phyloP scores from a whole-genome alignment of 2,329 filamentous ascomycete species.

The Neofusicoccum cordaticola region DNA sequence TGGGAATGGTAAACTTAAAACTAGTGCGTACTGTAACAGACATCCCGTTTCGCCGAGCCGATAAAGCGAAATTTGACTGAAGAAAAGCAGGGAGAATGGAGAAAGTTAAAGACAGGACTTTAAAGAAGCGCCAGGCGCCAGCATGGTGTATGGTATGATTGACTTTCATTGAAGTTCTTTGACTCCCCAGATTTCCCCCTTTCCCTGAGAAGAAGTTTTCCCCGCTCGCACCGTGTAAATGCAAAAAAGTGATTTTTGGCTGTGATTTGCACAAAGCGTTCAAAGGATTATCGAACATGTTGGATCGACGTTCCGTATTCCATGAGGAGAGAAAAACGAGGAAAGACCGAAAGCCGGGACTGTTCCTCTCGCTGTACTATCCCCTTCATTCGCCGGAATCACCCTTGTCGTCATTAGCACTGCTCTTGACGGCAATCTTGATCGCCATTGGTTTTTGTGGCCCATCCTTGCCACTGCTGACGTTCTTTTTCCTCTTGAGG shows the following conservation, averaged over 20 bases:
- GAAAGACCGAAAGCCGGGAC: background rate
- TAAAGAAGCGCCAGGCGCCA: background rate
- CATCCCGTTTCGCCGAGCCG: background rate
- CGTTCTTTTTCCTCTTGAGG: slow-evolving; percentile 36
- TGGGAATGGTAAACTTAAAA: background rate
- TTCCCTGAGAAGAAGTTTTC: background rate
- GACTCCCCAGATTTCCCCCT: background rate
- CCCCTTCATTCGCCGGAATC: background rate
- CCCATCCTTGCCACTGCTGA: slow-evolving; percentile 44
- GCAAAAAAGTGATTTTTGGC: background rate
- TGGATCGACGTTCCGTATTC: background rate
- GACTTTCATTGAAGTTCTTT: slow-evolving; percentile 6
- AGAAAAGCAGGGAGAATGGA: background rate
- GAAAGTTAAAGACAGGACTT: background rate
- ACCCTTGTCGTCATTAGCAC: slow-evolving; percentile 17
- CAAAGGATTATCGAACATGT: background rate
- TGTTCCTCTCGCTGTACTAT: background rate
- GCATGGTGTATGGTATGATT: background rate
- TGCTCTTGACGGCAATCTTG: slow-evolving; percentile 39
- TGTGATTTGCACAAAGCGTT: background rate
- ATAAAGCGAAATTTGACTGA: background rate
- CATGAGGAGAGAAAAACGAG: background rate
- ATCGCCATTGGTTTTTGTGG: slow-evolving; percentile 38
- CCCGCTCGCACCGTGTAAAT: slow-evolving; percentile 9
- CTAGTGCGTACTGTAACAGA: background rate